Evolutionary conservation across 805 yeast species (phyloP), one percentile per base, ranked within the genome.

Genomic region (Candida railenensis): DNA sequence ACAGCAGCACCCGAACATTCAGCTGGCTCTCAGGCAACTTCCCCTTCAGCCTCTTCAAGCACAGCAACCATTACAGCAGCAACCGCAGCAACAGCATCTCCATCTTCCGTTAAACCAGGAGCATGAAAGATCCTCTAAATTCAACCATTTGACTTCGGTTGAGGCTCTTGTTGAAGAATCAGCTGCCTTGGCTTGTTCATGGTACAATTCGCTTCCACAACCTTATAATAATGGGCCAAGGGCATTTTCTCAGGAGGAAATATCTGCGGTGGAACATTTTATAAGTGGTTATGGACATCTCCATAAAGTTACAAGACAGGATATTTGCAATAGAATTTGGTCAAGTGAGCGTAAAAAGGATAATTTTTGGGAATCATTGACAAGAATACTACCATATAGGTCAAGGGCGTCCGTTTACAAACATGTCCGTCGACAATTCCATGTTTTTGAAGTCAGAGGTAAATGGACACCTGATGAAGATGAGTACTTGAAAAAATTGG

Each of bases 391-490:
- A 37, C 96, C 97, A 1, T 80, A 85, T 53, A 76, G 98, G 60
- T 83, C 96, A 0, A 74, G 96, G 42, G 95, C 97, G 0, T 85
- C 95, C 2, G 81, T 92, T 5, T 92, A 92, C 67, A 92, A 92
- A 62, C 98, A 92, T 62, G 95, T 92, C 3, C 76, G 97, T 58
- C 76, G 98, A 58, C 81, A 87, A 45, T 92, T 89, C 60, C 97
- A 92, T 65, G 80, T 89, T 22, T 92, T 90, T 59, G 83, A 83
- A 32, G 89, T 84, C 22, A 76, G 98, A 49, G 98, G 96, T 25
- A 89, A 83, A 59, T 92, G 98, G 98, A 83, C 87, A 1, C 72
- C 80, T 7, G 89, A 81, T 49, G 97, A 91, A 51, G 97, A 92
- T 63, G 77, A 69, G 34, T 74, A 76, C 41, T 71, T 92, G 44